These are phyloP conservation scores for Microglena sp. DNA, from an alignment of 139 green algal species.

Conservation along the genomic window DNA sequence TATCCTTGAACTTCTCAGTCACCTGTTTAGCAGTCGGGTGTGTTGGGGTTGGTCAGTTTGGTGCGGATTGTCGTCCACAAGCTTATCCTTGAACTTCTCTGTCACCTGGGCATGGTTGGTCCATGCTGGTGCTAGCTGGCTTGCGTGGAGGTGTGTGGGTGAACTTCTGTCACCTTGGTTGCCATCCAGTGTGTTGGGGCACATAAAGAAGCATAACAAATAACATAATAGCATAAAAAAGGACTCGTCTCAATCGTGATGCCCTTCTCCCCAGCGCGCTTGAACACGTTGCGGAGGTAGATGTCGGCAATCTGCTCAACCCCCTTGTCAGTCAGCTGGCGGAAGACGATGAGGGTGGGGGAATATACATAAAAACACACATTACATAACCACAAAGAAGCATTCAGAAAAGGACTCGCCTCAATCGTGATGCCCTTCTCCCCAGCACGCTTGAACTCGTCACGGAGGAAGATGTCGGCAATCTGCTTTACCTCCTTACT, in stretches of 20 bases:
- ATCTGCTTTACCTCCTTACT: conserved; percentile 97
- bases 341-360: conserved; percentile 14
- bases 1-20: conserved; percentile 55
- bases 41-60: too few relatives aligned
- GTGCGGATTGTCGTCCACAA: too few relatives aligned
- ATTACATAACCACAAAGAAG: too few relatives aligned
- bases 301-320: conserved; percentile 98
- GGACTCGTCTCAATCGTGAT: conserved; percentile 95
- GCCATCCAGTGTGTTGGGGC: too few relatives aligned
- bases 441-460: conserved; percentile 85
- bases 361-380: too few relatives aligned
- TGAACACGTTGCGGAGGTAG: conserved; percentile 92
- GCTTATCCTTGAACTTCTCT: conserved; percentile 52
- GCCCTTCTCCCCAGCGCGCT: conserved; percentile 85
- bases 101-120: conserved; percentile 23
- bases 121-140: too few relatives aligned
- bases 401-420: too few relatives aligned
- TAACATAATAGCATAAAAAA: too few relatives aligned
- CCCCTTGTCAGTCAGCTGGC: conserved; percentile 79
- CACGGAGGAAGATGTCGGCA: conserved; percentile 97
- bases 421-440: conserved; percentile 96
- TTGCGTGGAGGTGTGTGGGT: too few relatives aligned
- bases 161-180: too few relatives aligned
- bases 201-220: too few relatives aligned
- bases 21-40: too few relatives aligned